These are phyloP conservation scores for Neoboletus magnificus DNA, from an alignment of 768 basidiomycete genomes.

Conservation along the genomic window DNA sequence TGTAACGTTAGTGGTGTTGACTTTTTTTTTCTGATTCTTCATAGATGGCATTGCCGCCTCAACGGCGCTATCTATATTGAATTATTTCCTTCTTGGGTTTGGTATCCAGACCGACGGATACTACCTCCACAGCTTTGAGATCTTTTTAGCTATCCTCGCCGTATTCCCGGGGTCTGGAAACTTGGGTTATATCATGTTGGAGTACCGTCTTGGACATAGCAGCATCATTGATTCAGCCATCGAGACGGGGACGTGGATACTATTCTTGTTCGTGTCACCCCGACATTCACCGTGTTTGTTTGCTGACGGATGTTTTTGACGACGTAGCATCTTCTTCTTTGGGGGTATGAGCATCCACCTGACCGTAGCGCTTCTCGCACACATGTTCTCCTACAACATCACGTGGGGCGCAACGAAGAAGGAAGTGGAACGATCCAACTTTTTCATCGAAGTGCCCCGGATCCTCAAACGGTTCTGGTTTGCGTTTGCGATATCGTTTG, in stretches of 20 bases:
- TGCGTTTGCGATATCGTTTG: constrained; percentile 53
- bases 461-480: constrained; percentile 79
- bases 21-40: background rate
- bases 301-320: background rate
- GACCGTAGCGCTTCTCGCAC: constrained; percentile 50
- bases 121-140: constrained; percentile 77
- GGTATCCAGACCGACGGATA: constrained; percentile 69
- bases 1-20: background rate
- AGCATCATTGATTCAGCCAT: constrained; percentile 14
- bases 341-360: constrained; percentile 54
- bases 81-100: constrained; percentile 74
- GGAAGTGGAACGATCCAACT: constrained; percentile 85
- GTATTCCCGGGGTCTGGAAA: constrained; percentile 76
- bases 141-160: constrained; percentile 68
- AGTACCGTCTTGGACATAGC: constrained; percentile 61
- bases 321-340: constrained; percentile 48
- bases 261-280: constrained; percentile 35
- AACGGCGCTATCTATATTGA: constrained; percentile 59
- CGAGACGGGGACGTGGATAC: constrained; percentile 26
- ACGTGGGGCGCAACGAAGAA: constrained; percentile 66
- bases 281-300: too few relatives aligned
- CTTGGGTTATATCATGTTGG: constrained; percentile 64
- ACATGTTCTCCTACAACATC: constrained; percentile 59
- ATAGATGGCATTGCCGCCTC: constrained; percentile 61
- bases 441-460: constrained; percentile 85